Evolutionary conservation across 805 yeast genomes (phyloP).

Genomic region (Priceomyces carsonii): DNA sequence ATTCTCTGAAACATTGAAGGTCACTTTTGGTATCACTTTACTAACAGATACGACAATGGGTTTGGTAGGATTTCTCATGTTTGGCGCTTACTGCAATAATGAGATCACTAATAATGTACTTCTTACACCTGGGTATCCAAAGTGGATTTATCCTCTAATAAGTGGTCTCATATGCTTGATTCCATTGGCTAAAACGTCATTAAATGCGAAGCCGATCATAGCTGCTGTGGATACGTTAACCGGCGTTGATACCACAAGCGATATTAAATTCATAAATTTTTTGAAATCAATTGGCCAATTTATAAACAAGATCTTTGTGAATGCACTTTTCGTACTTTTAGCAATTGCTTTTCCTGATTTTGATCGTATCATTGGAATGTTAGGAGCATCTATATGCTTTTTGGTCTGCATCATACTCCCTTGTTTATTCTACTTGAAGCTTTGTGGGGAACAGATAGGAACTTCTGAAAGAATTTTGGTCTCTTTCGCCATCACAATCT

Average conservation of each 20-base stretch:
- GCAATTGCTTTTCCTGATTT: constrained; percentile 75
- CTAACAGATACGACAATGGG: constrained; percentile 65
- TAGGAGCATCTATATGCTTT: constrained; percentile 82
- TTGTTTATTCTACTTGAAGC: constrained; percentile 62
- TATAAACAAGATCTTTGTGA: constrained; percentile 43
- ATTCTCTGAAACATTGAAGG: constrained; percentile 51
- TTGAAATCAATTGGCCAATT: constrained; percentile 15
- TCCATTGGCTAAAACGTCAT: constrained; percentile 82
- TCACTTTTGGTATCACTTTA: constrained; percentile 62
- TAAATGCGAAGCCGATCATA: constrained; percentile 79
- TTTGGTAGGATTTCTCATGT: constrained; percentile 62
- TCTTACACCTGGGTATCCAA: constrained; percentile 48
- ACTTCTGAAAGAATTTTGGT: constrained; percentile 40
- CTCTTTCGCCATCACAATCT: constrained; percentile 42
- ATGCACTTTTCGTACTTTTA: constrained; percentile 54
- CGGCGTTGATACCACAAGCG: constrained; percentile 24
- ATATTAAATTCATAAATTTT: constrained; percentile 9
- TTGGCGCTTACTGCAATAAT: constrained; percentile 49
- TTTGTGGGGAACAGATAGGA: constrained; percentile 49
- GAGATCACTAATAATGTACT: constrained; percentile 54
- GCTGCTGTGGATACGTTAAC: constrained; percentile 64
- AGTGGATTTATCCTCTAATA: constrained; percentile 48
- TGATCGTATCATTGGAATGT: constrained; percentile 76
- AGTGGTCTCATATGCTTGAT: constrained; percentile 75
- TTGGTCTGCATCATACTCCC: constrained; percentile 80